Conservation (phyloP, 495 filamentous ascomycete genomes). For the Ascodesmis nigricans region DNA sequence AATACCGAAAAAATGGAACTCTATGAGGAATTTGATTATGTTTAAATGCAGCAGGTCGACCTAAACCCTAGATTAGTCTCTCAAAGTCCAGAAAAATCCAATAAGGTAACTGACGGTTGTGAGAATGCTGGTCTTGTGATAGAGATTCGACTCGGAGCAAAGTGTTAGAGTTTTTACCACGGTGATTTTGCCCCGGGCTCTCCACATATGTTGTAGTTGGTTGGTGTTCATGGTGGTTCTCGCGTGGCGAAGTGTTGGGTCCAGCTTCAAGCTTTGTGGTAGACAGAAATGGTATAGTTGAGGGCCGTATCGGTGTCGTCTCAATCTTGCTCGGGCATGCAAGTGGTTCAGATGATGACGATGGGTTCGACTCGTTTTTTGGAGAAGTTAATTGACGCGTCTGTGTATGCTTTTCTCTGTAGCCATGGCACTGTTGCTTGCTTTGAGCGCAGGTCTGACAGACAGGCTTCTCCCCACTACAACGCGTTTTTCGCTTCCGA, state of each 20-base stretch:
- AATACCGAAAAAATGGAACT: slow-evolving; percentile 72
- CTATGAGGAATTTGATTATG: slow-evolving; percentile 32
- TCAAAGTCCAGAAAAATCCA: background rate
- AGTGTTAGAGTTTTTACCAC: no score
- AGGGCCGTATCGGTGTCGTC: no score
- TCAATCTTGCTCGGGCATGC: no score
- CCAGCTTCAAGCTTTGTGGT: background rate
- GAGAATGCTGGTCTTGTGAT: no score
- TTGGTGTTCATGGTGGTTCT: no score
- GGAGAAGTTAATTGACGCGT: background rate
- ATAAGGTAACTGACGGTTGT: no score
- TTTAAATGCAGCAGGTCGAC: slow-evolving; percentile 11
- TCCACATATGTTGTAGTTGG: no score
- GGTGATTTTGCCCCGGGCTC: no score
- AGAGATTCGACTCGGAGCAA: no score
- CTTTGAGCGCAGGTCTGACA: slow-evolving; percentile 58
- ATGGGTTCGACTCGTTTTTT: background rate
- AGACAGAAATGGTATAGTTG: no score
- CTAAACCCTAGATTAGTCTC: background rate
- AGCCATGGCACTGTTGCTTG: slow-evolving; percentile 49
- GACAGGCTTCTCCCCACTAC: slow-evolving; percentile 52
- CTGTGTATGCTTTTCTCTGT: slow-evolving; percentile 22
- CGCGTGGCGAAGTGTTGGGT: slow-evolving; percentile 6
- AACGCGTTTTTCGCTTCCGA: slow-evolving; percentile 64
- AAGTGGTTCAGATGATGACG: no score